Base-by-base conservation (phyloP, 176 grass and related monocot genomes). In the Aegilops umbellulata region DNA sequence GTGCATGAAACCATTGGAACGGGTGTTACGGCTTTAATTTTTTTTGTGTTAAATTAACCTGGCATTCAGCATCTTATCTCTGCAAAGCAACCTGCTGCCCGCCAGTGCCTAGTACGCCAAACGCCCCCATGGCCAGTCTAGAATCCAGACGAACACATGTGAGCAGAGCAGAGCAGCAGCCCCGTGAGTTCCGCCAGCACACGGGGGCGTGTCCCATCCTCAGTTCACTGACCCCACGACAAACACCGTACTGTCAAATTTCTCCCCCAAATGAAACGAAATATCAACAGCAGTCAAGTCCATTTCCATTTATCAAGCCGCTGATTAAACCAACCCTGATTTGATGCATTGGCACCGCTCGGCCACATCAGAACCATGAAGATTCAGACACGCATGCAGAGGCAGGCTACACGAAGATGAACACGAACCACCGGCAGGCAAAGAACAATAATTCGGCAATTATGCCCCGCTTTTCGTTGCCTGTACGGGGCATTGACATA, bases 401-500 rank as follows among this genome's bases (percentile, higher is more conserved):
- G 4, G 47, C 16, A 7, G 16, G 49, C 49, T 53, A 19, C 16
- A 53, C 20, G 55, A 58, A 44, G 0, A 8, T 2, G 70, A 46
- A 44, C 3, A 44, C 0, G 84, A 90, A 87, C 84, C 58, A 83
- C 89, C 80, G 74, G 53, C 79, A 58, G 78, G 57, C 12, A 64
- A 70, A 10, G 7, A 17, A 9, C 84, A 83, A 71, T 70, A 69
- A 78, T 65, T 63, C 58, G 10, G 67, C 85, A 90, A 80, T 90
- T 80, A 83, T 90, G 79, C 9, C 7, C 31, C 11, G 42, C 80
- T 58, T 86, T 81, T 90, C 11, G 31, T 22, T 35, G n/a, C 25
- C 11, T 65, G 84, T 90, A 74, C 89, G 12, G 60, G 24, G 5
- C 82, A 49, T 81, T 86, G 88, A 86, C 84, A 62, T 51, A 32